phyloP scores from a whole-genome alignment of 805 yeast genomes.

The Millerago galiae region DNA sequence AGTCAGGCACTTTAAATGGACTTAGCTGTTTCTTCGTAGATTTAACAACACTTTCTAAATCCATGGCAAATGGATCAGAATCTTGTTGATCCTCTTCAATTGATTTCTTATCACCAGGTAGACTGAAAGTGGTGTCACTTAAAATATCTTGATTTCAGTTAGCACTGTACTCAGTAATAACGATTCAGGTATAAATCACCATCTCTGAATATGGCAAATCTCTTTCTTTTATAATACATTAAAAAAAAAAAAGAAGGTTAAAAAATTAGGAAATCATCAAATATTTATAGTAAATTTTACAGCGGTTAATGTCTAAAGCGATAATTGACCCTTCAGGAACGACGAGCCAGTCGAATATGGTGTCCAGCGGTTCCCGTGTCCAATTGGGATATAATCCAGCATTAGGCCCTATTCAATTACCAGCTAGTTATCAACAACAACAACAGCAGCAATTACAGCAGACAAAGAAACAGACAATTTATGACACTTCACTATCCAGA shows the following conservation, averaged over 20 bases:
- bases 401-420: conserved; percentile 24
- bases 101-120: conserved; percentile 4
- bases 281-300: not conserved
- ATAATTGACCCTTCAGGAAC: conserved; percentile 7
- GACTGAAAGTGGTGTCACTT: conserved; percentile 10
- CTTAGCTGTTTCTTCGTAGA: not conserved
- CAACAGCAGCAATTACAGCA: conserved; percentile 12
- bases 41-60: conserved; percentile 5
- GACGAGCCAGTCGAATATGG: not conserved
- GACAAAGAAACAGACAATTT: conserved; percentile 31
- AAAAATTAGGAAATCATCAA: too few relatives aligned
- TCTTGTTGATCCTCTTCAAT: not conserved
- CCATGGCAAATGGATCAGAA: conserved; percentile 12
- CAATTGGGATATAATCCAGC: conserved; percentile 23
- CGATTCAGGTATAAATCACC: too few relatives aligned
- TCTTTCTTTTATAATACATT: too few relatives aligned
- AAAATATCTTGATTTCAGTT: conserved; percentile 1
- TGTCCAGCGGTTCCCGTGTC: not conserved
- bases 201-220: too few relatives aligned
- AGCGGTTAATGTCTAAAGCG: not conserved
- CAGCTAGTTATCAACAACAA: conserved; percentile 19
- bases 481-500: conserved; percentile 64
- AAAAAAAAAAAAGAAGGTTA: too few relatives aligned
- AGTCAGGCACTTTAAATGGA: not conserved
- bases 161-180: not conserved